Conservation (phyloP, 2,329 filamentous ascomycete species). For the Penicillium sp. region DNA sequence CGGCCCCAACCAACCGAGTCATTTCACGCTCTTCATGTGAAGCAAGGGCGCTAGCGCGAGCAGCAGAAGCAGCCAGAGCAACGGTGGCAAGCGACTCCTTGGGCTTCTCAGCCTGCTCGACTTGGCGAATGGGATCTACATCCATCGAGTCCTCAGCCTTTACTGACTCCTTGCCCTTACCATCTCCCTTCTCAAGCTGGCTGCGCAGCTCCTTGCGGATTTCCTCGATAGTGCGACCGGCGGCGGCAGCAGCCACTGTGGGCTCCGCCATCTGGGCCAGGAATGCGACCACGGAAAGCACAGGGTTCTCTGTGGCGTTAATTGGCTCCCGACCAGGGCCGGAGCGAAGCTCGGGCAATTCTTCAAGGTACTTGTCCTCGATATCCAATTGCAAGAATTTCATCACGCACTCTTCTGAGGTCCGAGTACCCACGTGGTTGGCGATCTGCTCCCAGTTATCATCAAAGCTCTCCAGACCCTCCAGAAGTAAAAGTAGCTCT, state of each 20-base stretch:
- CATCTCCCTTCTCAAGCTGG: conserved; percentile 66
- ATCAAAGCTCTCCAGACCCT: conserved; percentile 88
- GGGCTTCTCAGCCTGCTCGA: conserved; percentile 38
- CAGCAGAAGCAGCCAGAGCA: conserved; percentile 81
- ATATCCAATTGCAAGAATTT: conserved; percentile 97
- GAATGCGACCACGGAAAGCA: conserved; percentile 95
- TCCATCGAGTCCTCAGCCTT: conserved; percentile 63
- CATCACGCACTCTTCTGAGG: conserved; percentile 91
- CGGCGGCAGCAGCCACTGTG: conserved; percentile 83
- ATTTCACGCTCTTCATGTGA: conserved; percentile 97
- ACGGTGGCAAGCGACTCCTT: conserved; percentile 65
- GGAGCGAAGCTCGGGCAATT: conserved; percentile 67
- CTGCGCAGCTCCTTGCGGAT: conserved; percentile 78
- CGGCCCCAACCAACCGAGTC: conserved; percentile 86
- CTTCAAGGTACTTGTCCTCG: conserved; percentile 93
- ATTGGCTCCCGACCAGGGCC: conserved; percentile 83
- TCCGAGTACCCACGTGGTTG: conserved; percentile 87
- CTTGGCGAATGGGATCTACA: conserved; percentile 47
- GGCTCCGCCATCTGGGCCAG: conserved; percentile 89
- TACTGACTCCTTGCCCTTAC: conserved; percentile 50
- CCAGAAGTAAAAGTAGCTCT: conserved; percentile 83
- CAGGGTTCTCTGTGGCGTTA: conserved; percentile 89
- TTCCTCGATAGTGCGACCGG: conserved; percentile 81
- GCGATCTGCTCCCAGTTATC: conserved; percentile 95
- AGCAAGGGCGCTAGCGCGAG: conserved; percentile 80